These are phyloP conservation scores for Rubia yunnanensis DNA, from an alignment of 257 asterid species.

Conservation along the genomic window DNA sequence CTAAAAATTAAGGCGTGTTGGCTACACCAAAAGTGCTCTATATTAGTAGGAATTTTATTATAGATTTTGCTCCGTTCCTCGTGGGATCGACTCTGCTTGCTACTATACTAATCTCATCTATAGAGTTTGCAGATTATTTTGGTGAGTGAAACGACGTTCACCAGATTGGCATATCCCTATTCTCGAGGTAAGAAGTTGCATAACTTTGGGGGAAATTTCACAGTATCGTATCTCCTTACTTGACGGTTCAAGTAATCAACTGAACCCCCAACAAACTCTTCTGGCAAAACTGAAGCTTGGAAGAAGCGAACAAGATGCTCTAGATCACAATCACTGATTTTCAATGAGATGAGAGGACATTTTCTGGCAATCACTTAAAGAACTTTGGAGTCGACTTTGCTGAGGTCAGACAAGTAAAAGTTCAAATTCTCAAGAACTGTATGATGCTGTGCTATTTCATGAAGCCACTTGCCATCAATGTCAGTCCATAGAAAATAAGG, in stretches of 20 bases:
- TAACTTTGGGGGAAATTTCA: conserved; percentile 43
- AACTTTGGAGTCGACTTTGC: conserved; percentile 30
- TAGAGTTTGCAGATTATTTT: too few relatives aligned
- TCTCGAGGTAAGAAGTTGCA: conserved; percentile 53
- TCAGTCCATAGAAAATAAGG: too few relatives aligned
- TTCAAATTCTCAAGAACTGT: conserved; percentile 56
- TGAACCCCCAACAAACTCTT: conserved; percentile 83
- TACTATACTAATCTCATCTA: too few relatives aligned
- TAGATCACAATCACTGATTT: conserved; percentile 62
- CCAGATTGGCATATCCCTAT: conserved; percentile 50
- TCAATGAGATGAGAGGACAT: conserved; percentile 54
- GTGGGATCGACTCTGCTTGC: too few relatives aligned
- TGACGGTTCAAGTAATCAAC: conserved; percentile 36
- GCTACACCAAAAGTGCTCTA: too few relatives aligned
- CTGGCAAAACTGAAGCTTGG: conserved; percentile 43
- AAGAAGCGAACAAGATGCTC: conserved; percentile 44
- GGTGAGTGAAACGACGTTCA: too few relatives aligned
- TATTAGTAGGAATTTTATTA: too few relatives aligned
- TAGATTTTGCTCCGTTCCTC: too few relatives aligned
- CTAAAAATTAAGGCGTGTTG: too few relatives aligned
- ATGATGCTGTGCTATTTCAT: conserved; percentile 57
- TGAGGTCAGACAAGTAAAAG: conserved; percentile 63
- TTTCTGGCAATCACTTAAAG: conserved; percentile 66
- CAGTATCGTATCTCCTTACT: conserved; percentile 29
- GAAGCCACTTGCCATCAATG: conserved; percentile 66